Base-by-base conservation (phyloP, 805 yeast species). In the Suhomyces pyralidae region DNA sequence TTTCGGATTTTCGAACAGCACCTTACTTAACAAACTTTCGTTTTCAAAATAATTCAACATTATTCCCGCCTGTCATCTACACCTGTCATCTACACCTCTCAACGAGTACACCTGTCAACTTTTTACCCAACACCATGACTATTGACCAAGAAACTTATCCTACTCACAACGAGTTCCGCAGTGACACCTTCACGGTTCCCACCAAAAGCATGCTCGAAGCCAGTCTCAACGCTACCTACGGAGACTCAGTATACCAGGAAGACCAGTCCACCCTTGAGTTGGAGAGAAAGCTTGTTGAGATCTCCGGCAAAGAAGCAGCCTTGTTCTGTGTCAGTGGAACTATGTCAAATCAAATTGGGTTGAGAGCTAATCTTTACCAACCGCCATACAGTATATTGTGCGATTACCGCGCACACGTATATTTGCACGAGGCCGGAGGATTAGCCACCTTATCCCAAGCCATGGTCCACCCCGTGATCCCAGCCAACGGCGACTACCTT, bases 131-230 rank as follows among this genome's bases (percentile, higher is more conserved):
- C 24, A 26, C 22, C 20, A 58, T 52, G 58, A 60, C 61, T 36
- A 57, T 56, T 50, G 58, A 54, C 12, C 22, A 34, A 15, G 57
- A 54, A 46, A 51, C 49, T 20, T 61, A 54, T 40, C 57, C 71
- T 36, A 70, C 79, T 15, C 69, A 64, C 51, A 73, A 72, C 54
- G 79, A 74, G 53, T 74, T 73, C 58, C 64, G 78, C 45, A 70
- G 93, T 61, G 98, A 92, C 68, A 92, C 97, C 1, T 90, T 90
- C 79, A 91, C 97, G 3, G 87, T 88, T 10, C 97, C 97, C 20
- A 83, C 96, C 0, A 55, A 61, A n/a, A 77, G 80, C 52, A 83
- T 90, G 45, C 83, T 81, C 45, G 48, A 74, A 25, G 49, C 53
- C 30, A 59, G 65, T 5, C 20, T 58, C 19, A 26, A 45, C 9